These are phyloP conservation scores for Tolypocladium pustulatum DNA, from an alignment of 2,329 filamentous ascomycete species.

Conservation along the genomic window DNA sequence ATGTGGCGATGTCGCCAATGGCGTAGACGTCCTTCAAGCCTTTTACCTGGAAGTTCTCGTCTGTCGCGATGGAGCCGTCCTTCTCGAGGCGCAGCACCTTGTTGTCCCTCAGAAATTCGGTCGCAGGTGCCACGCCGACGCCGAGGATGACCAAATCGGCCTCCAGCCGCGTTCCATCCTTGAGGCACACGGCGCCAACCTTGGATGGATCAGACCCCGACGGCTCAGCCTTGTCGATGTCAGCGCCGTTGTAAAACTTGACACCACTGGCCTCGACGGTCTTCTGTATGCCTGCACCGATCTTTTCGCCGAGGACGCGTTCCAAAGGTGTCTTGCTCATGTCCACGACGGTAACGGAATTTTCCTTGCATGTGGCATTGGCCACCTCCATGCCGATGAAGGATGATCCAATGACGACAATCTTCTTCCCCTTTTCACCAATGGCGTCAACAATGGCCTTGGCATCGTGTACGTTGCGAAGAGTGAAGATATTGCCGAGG, in stretches of 20 bases:
- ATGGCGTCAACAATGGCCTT: conserved; percentile 71
- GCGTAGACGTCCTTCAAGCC: conserved; percentile 80
- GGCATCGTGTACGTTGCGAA: conserved; percentile 68
- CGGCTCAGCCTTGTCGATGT: conserved; percentile 73
- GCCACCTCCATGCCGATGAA: conserved; percentile 99
- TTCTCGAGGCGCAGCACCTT: conserved; percentile 57
- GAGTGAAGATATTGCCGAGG: conserved; percentile 75
- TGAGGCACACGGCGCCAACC: conserved; percentile 72
- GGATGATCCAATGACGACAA: conserved; percentile 83
- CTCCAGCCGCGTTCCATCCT: conserved; percentile 74
- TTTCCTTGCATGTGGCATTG: conserved; percentile 68
- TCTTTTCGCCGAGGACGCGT: conserved; percentile 69
- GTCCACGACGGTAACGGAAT: conserved; percentile 77
- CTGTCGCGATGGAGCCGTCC: conserved; percentile 77
- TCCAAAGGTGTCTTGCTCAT: conserved; percentile 82
- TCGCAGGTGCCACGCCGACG: conserved; percentile 79
- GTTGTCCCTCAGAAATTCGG: conserved; percentile 70
- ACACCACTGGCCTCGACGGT: conserved; percentile 76
- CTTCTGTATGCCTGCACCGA: conserved; percentile 72
- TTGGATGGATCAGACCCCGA: conserved; percentile 55
- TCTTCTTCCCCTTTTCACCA: conserved; percentile 76
- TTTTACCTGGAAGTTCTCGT: conserved; percentile 67
- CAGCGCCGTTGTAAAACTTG: conserved; percentile 74
- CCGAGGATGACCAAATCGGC: conserved; percentile 89
- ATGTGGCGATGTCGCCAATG: conserved; percentile 89